Conservation (phyloP, 805 yeast species). For the Teunomyces funiuensis region DNA sequence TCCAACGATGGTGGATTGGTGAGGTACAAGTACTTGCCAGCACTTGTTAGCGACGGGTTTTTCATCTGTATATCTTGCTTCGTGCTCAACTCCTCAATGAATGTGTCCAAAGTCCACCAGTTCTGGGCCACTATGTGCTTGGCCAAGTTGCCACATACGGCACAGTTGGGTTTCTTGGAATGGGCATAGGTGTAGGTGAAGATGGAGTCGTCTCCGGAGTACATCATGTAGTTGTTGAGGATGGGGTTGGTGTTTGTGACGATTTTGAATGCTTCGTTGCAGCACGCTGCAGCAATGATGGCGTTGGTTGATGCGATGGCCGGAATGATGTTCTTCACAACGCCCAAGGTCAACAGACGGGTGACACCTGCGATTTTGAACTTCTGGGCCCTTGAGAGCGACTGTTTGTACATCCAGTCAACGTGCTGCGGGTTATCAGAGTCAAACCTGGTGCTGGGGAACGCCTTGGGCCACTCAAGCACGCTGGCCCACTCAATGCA, state of each 20-base stretch:
- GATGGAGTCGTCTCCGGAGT: slow-evolving; percentile 78
- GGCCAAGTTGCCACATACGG: slow-evolving; percentile 64
- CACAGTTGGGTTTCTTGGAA: slow-evolving; percentile 60
- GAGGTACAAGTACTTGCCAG: slow-evolving; percentile 42
- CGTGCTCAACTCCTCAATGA: slow-evolving; percentile 40
- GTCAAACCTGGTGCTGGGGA: slow-evolving; percentile 53
- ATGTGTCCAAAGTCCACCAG: slow-evolving; percentile 34
- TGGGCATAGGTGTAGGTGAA: slow-evolving; percentile 73
- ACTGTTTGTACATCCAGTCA: slow-evolving; percentile 55
- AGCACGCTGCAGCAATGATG: slow-evolving; percentile 83
- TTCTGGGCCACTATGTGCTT: slow-evolving; percentile 23
- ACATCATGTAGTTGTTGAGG: slow-evolving; percentile 79
- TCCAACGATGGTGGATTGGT: slow-evolving; percentile 48
- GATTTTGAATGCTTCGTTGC: slow-evolving; percentile 81
- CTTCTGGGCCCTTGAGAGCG: slow-evolving; percentile 57
- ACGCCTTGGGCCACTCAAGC: slow-evolving; percentile 64
- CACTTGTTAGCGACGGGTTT: slow-evolving; percentile 48
- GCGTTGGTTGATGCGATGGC: slow-evolving; percentile 95
- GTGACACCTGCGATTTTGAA: slow-evolving; percentile 80
- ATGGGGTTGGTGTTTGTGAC: slow-evolving; percentile 67
- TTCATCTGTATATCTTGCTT: slow-evolving; percentile 33
- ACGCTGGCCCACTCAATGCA: slow-evolving; percentile 89
- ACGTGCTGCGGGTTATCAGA: slow-evolving; percentile 69
- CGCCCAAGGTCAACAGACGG: slow-evolving; percentile 71
- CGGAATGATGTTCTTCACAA: slow-evolving; percentile 88